These are phyloP conservation scores for Ramaria sp. DNA, from an alignment of 768 basidiomycete species.

Conservation along the genomic window DNA sequence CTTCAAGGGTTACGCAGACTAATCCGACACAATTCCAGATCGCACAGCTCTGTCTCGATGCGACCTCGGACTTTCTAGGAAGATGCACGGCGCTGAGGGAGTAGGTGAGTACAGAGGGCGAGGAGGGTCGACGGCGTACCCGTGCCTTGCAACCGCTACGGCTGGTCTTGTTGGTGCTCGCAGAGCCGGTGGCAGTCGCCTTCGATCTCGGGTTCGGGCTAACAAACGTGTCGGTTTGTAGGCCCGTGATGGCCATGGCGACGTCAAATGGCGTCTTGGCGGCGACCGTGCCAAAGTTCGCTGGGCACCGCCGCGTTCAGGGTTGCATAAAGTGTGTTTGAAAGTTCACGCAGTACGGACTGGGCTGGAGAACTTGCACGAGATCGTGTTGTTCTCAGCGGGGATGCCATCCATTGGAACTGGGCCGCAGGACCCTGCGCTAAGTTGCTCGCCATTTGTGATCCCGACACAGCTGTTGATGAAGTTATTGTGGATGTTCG, in stretches of 20 bases:
- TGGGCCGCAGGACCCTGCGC: conserved; percentile 20
- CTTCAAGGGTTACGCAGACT: too few relatives aligned
- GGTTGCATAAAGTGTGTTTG: too few relatives aligned
- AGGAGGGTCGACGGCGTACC: too few relatives aligned
- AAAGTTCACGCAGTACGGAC: background rate
- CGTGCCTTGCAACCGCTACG: too few relatives aligned
- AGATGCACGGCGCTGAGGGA: too few relatives aligned
- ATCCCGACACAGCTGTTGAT: conserved; percentile 12
- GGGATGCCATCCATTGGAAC: conserved; percentile 1
- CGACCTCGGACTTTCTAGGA: too few relatives aligned
- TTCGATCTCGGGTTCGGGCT: conserved; percentile 31
- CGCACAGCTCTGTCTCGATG: too few relatives aligned
- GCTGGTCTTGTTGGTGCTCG: too few relatives aligned
- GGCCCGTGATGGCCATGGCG: conserved; percentile 32
- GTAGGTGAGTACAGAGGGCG: too few relatives aligned
- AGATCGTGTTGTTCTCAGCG: background rate
- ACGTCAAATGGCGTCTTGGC: conserved; percentile 41
- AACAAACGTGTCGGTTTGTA: conserved; percentile 46
- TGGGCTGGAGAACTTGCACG: conserved; percentile 22
- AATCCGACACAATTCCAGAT: too few relatives aligned
- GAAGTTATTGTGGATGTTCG: background rate
- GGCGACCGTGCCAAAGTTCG: conserved; percentile 37
- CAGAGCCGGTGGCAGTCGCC: too few relatives aligned
- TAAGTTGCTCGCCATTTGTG: conserved; percentile 3
- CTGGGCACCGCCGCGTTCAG: conserved; percentile 14